These are phyloP conservation scores for Colletotrichum sp. DNA, from an alignment of 2,329 filamentous ascomycete species.

Conservation along the genomic window DNA sequence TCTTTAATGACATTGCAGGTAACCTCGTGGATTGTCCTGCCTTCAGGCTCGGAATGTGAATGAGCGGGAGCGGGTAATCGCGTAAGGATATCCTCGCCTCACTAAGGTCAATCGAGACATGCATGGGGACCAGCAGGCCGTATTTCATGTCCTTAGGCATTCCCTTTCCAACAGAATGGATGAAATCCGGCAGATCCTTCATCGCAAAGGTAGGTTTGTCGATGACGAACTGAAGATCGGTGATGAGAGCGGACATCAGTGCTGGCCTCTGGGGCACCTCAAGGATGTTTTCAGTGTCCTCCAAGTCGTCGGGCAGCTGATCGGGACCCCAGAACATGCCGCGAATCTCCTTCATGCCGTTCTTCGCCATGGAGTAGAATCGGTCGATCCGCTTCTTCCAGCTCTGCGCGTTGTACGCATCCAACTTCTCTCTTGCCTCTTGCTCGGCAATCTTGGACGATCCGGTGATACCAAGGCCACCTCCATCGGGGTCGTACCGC, in stretches of 20 bases:
- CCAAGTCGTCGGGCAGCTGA: constrained; percentile 79
- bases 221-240: constrained; percentile 82
- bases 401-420: constrained; percentile 83
- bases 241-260: constrained; percentile 80
- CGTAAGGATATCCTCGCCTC: constrained; percentile 86
- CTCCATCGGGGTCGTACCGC: constrained; percentile 82
- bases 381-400: constrained; percentile 93
- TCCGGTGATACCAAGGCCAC: constrained; percentile 71
- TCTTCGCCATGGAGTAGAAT: constrained; percentile 71
- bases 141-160: constrained; percentile 94
- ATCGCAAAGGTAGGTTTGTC: constrained; percentile 95
- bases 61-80: constrained; percentile 90
- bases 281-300: constrained; percentile 84
- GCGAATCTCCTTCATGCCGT: constrained; percentile 79
- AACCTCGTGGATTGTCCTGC: constrained; percentile 79
- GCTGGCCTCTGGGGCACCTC: constrained; percentile 85
- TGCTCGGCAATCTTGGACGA: constrained; percentile 74
- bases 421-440: constrained; percentile 77
- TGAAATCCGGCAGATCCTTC: constrained; percentile 79
- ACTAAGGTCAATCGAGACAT: constrained; percentile 86
- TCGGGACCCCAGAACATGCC: constrained; percentile 83
- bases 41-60: constrained; percentile 88
- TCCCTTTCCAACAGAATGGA: constrained; percentile 92
- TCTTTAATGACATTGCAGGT: constrained; percentile 82
- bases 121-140: constrained; percentile 87